A percentile compares a stretch with the other conserved stretches of the same genome.
These are phyloP conservation scores for Vitis hybrid DNA, from an alignment of 177 flowering plant species.

Conservation along the genomic window DNA sequence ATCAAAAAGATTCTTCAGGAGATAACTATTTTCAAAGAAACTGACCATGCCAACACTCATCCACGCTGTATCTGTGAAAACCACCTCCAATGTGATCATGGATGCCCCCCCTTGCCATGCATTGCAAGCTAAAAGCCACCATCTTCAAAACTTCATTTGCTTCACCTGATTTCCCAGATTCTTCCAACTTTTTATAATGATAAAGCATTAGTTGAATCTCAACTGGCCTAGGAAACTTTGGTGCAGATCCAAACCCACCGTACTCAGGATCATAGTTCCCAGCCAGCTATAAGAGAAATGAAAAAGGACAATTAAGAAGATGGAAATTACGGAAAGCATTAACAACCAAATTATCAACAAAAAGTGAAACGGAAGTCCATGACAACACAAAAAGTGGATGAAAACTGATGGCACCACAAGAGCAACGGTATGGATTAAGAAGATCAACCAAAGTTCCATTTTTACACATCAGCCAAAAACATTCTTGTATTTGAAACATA, in stretches of 20 bases:
- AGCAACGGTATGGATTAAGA: too few relatives aligned
- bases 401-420: too few relatives aligned
- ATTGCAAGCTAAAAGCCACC: conserved; percentile 72
- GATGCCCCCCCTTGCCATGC: conserved; percentile 92
- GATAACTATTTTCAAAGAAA: conserved; percentile 7
- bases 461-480: too few relatives aligned
- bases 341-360: not conserved
- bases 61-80: conserved; percentile 97
- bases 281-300: conserved; percentile 46
- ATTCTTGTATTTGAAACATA: too few relatives aligned
- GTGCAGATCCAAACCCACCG: conserved; percentile 95
- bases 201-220: conserved; percentile 86
- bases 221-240: conserved; percentile 96
- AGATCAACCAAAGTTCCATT: too few relatives aligned
- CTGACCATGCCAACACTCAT: conserved; percentile 97
- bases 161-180: conserved; percentile 43
- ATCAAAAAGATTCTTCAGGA: not conserved
- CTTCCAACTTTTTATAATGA: conserved; percentile 60
- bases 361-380: not conserved
- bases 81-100: conserved; percentile 98
- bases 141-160: conserved; percentile 50
- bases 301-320: not conserved
- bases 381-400: not conserved
- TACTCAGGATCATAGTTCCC: conserved; percentile 56
- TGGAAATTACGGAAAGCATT: not conserved